A percentile compares a stretch with the other conserved stretches of the same genome.
phyloP scores from a whole-genome alignment of 805 yeast species.

The Teunomyces panamensis region DNA sequence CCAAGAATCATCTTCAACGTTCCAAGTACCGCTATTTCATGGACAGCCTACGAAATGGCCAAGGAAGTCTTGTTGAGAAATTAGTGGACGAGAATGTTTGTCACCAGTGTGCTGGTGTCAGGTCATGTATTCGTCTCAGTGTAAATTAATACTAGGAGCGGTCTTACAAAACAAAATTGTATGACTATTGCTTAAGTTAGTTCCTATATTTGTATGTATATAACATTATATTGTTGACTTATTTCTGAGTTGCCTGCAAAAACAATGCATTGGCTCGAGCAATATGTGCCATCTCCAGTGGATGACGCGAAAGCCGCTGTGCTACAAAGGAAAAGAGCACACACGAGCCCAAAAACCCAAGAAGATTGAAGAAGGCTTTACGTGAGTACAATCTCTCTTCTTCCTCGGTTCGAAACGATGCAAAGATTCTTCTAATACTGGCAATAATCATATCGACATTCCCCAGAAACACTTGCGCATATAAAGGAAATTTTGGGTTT shows the following conservation, averaged over 20 bases:
- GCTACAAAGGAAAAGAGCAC: conserved; percentile 79
- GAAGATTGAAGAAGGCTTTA: conserved; percentile 69
- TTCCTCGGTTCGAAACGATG: conserved; percentile 81
- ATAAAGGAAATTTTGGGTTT: not conserved
- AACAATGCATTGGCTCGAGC: conserved; percentile 27
- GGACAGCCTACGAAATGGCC: conserved; percentile 98
- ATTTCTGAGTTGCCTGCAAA: conserved; percentile 19
- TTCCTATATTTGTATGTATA: conserved; percentile 4
- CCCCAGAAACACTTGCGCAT: not conserved
- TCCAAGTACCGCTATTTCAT: conserved; percentile 94
- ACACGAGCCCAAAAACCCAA: conserved; percentile 80
- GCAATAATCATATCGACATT: conserved; percentile 53
- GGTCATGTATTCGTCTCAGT: not conserved
- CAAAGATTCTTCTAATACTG: conserved; percentile 73
- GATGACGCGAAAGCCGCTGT: conserved; percentile 46
- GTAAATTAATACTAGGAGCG: not conserved
- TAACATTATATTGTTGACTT: conserved; percentile 1
- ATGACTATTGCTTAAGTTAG: not conserved
- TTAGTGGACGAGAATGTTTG: not conserved
- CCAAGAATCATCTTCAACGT: conserved; percentile 91
- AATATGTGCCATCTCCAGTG: conserved; percentile 27
- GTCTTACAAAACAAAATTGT: too few relatives aligned
- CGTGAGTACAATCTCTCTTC: conserved; percentile 78
- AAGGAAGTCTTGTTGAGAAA: conserved; percentile 56
- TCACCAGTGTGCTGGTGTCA: too few relatives aligned